phyloP scores from a whole-genome alignment of 116 monocot species.

The Dioscorea cayenensis region DNA sequence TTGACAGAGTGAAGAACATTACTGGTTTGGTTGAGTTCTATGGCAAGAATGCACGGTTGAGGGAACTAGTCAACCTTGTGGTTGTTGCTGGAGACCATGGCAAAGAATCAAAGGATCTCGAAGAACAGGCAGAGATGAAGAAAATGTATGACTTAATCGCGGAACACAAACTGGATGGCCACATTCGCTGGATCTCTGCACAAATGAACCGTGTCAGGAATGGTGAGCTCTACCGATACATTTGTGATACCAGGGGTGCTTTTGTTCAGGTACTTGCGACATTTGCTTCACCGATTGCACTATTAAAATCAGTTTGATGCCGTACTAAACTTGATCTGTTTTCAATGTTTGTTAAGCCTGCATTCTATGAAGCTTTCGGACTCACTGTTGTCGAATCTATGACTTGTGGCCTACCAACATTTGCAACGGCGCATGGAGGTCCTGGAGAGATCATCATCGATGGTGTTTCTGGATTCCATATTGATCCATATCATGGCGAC shows the following conservation, averaged over 20 bases:
- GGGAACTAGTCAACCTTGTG: conserved; percentile 80
- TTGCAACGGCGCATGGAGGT: conserved; percentile 76
- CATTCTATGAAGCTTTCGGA: conserved; percentile 88
- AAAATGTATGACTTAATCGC: conserved; percentile 70
- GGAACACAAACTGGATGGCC: conserved; percentile 64
- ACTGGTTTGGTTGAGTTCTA: conserved; percentile 81
- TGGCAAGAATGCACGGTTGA: conserved; percentile 47
- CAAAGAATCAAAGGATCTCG: conserved; percentile 73
- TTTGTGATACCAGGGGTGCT: conserved; percentile 64
- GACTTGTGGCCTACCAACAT: conserved; percentile 81
- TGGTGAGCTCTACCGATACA: conserved; percentile 81
- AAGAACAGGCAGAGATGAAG: conserved; percentile 81
- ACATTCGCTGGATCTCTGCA: conserved; percentile 88
- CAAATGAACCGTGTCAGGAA: conserved; percentile 85
- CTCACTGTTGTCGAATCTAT: conserved; percentile 80
- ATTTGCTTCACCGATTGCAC: not conserved
- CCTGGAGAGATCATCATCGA: conserved; percentile 81
- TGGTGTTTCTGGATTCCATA: conserved; percentile 81
- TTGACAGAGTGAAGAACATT: conserved; percentile 83
- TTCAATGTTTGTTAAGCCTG: conserved; percentile 38
- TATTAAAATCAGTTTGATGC: not conserved
- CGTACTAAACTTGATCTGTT: not conserved
- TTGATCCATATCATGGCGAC: conserved; percentile 75
- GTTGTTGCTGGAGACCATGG: conserved; percentile 83
- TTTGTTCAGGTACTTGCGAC: conserved; percentile 64